These are phyloP conservation scores for Phytopythium montanum DNA, from an alignment of 352 stramenopile species.

Conservation along the genomic window DNA sequence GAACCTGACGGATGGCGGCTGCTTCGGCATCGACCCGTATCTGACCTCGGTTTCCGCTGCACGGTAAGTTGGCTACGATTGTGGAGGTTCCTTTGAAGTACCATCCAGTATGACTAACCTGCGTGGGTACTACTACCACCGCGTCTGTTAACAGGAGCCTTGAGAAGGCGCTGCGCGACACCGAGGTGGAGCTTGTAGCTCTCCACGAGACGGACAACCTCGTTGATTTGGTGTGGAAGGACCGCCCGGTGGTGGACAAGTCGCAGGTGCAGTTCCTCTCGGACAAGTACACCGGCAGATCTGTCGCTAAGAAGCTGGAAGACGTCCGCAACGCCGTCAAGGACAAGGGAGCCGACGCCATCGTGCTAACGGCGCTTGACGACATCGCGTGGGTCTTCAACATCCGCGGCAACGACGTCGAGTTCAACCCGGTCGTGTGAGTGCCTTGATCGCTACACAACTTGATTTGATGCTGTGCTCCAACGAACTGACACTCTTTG, in stretches of 20 bases:
- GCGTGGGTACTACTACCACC: too few relatives aligned
- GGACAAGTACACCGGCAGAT: constrained; percentile 91
- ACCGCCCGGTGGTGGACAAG: constrained; percentile 59
- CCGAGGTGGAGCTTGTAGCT: constrained; percentile 64
- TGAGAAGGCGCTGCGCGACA: constrained; percentile 61
- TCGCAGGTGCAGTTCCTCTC: constrained; percentile 91
- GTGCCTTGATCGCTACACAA: constrained; percentile 72
- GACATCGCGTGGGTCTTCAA: constrained; percentile 99
- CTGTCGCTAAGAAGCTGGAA: constrained; percentile 89
- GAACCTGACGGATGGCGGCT: constrained; percentile 53
- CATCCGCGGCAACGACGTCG: constrained; percentile 95
- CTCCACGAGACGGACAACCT: constrained; percentile 88
- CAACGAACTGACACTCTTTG: background rate
- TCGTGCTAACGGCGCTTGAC: constrained; percentile 95
- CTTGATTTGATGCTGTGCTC: background rate
- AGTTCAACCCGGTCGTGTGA: constrained; percentile 97
- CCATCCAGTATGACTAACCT: constrained; percentile 1
- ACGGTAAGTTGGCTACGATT: constrained; percentile 47
- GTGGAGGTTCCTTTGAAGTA: background rate
- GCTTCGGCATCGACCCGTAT: constrained; percentile 95
- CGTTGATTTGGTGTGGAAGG: constrained; percentile 95
- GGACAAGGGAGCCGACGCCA: constrained; percentile 87
- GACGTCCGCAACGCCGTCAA: constrained; percentile 79
- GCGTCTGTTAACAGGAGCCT: constrained; percentile 41
- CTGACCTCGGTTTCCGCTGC: constrained; percentile 89